phyloP scores from a whole-genome alignment of 164 flowering plant genomes.

The Kalanchoe fedtschenkoi region DNA sequence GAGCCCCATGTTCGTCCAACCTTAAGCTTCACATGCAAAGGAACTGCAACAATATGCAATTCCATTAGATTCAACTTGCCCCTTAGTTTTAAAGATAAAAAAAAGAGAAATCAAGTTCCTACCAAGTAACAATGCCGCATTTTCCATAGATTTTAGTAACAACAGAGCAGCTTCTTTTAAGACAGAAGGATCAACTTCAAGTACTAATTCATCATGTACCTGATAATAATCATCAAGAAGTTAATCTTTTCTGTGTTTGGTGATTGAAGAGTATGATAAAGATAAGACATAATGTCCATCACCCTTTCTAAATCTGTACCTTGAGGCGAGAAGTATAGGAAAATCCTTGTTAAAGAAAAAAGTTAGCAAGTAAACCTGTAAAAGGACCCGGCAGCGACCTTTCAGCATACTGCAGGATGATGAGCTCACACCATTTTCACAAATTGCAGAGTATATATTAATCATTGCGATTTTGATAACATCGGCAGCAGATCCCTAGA shows the following conservation, averaged over 20 bases:
- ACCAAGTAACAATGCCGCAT: constrained; percentile 77
- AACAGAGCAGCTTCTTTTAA: constrained; percentile 58
- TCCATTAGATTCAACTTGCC: background rate
- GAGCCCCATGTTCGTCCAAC: constrained; percentile 95
- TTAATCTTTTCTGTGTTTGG: background rate
- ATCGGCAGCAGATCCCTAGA: constrained; percentile 96
- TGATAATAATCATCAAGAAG: constrained; percentile 13
- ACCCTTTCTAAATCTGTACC: background rate
- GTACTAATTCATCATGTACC: constrained; percentile 91
- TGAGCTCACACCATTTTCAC: constrained; percentile 25
- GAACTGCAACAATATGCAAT: constrained; percentile 35
- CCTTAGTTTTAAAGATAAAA: background rate
- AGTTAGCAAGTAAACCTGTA: constrained; percentile 54
- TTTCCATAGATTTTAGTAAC: constrained; percentile 80
- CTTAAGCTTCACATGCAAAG: constrained; percentile 72
- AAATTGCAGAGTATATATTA: constrained; percentile 51
- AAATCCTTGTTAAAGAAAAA: background rate
- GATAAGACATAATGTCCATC: background rate
- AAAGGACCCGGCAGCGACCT: constrained; percentile 71
- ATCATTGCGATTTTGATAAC: constrained; percentile 95
- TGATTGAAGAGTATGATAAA: background rate
- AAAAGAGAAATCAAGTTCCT: constrained; percentile 7
- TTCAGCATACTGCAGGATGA: constrained; percentile 34
- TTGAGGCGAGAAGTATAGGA: background rate
- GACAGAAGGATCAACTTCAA: constrained; percentile 74